Evolutionary conservation across 306 rosid species (phyloP).

Genomic region (Purshia tridentata): DNA sequence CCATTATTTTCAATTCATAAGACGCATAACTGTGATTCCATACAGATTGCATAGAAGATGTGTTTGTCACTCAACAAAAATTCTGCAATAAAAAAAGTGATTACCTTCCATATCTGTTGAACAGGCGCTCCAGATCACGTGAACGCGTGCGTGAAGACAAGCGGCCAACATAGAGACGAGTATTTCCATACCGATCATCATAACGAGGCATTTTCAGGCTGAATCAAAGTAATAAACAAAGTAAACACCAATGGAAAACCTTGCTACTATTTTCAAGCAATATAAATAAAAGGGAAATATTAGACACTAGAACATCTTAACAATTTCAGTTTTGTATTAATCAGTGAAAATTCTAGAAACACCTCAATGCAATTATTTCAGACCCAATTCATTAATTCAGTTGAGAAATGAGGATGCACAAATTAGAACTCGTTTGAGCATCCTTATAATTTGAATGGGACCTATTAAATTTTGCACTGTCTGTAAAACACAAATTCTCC

Average conservation of each 20-base stretch:
- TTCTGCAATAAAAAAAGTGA: no score
- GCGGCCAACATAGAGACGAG: slow-evolving; percentile 74
- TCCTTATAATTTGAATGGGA: not conserved
- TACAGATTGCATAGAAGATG: not conserved
- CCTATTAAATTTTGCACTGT: not conserved
- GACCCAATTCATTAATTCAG: not conserved
- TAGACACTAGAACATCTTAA: no score
- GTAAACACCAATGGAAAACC: not conserved
- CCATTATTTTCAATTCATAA: not conserved
- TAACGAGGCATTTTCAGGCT: slow-evolving; percentile 70
- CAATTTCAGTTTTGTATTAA: not conserved
- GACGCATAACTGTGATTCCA: not conserved
- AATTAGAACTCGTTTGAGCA: not conserved
- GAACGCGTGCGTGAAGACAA: slow-evolving; percentile 66
- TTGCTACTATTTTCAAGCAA: not conserved
- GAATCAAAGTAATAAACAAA: not conserved
- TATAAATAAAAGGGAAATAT: not conserved
- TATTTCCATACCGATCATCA: slow-evolving; percentile 66
- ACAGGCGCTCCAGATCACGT: slow-evolving; percentile 66
- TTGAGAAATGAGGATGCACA: not conserved
- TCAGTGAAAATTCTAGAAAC: not conserved
- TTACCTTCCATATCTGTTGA: slow-evolving; percentile 78
- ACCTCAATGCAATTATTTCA: not conserved
- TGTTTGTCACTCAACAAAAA: not conserved
- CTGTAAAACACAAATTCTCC: not conserved